Conservation (phyloP, 371 early-diverging fungal genomes). For the Vittaforma corneae region DNA sequence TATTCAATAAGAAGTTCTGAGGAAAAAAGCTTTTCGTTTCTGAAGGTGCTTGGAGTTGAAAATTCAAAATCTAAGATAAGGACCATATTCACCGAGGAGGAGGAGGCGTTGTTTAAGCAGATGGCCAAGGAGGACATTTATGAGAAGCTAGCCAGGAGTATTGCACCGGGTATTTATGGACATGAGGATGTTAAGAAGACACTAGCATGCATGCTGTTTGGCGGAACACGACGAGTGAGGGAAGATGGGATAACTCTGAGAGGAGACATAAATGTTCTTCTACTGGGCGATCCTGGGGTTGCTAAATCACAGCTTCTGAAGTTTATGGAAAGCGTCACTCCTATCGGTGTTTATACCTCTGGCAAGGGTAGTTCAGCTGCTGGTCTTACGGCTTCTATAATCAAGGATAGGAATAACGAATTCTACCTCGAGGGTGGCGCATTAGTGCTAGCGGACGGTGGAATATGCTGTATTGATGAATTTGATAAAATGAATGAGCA, state of each 20-base stretch:
- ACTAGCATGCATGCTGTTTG: conserved; percentile 85
- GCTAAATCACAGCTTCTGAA: conserved; percentile 96
- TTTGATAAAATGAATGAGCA: conserved; percentile 99
- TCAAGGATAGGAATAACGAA: conserved; percentile 67
- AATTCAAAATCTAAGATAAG: conserved; percentile 47
- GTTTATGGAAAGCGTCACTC: conserved; percentile 84
- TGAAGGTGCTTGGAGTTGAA: conserved; percentile 46
- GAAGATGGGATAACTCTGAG: conserved; percentile 88
- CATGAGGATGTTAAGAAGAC: conserved; percentile 84
- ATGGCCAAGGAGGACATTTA: conserved; percentile 76
- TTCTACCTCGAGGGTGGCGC: conserved; percentile 98
- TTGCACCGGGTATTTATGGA: conserved; percentile 55
- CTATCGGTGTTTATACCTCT: conserved; percentile 79
- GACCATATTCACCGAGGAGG: conserved; percentile 69
- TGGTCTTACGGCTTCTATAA: conserved; percentile 75
- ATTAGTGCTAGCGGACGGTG: conserved; percentile 96
- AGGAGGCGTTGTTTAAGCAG: conserved; percentile 73
- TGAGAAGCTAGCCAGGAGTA: conserved; percentile 60
- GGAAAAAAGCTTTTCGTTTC: conserved; percentile 19
- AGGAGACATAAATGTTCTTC: conserved; percentile 94
- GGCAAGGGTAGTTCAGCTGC: conserved; percentile 77
- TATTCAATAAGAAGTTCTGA: conserved; percentile 67
- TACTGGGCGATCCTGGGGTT: conserved; percentile 96
- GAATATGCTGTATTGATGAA: conserved; percentile 98
- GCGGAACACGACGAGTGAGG: conserved; percentile 82